phyloP scores from a whole-genome alignment of 2,329 filamentous ascomycete species.

The Fusarium secorum region DNA sequence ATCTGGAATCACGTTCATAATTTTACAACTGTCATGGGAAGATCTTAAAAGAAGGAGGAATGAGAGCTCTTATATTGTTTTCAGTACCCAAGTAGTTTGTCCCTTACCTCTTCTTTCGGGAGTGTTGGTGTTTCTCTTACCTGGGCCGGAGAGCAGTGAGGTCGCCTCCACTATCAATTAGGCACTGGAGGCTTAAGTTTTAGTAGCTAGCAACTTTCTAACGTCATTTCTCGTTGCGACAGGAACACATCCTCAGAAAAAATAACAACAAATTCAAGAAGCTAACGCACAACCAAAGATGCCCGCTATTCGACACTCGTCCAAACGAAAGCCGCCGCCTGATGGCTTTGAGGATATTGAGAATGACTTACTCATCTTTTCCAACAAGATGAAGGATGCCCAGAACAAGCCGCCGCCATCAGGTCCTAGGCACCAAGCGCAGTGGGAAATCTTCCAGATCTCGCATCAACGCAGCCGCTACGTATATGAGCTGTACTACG shows the following conservation, averaged over 20 bases:
- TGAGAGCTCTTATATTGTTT: not conserved
- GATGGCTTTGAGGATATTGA: constrained; percentile 90
- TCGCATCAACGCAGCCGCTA: constrained; percentile 91
- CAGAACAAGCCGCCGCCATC: constrained; percentile 86
- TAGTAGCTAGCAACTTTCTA: not conserved
- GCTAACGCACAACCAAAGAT: constrained; percentile 52
- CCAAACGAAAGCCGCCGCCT: constrained; percentile 82
- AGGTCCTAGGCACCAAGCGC: constrained; percentile 84
- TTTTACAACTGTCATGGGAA: not conserved
- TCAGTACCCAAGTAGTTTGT: not conserved
- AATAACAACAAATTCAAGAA: not conserved
- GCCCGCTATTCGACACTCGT: constrained; percentile 79
- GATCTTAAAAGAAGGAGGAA: not conserved
- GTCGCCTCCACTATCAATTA: not conserved
- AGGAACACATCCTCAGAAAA: not conserved
- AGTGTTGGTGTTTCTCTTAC: not conserved
- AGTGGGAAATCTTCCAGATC: constrained; percentile 98
- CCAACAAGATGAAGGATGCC: constrained; percentile 93
- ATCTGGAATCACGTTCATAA: not conserved
- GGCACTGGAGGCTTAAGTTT: not conserved
- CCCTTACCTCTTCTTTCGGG: not conserved
- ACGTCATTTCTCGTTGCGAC: not conserved
- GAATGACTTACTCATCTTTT: constrained; percentile 83
- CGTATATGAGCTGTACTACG: constrained; percentile 97
- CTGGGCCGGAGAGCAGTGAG: not conserved